Evolutionary conservation across 73 alveolate genomes (phyloP).

Genomic region (Stentor roeselii): DNA sequence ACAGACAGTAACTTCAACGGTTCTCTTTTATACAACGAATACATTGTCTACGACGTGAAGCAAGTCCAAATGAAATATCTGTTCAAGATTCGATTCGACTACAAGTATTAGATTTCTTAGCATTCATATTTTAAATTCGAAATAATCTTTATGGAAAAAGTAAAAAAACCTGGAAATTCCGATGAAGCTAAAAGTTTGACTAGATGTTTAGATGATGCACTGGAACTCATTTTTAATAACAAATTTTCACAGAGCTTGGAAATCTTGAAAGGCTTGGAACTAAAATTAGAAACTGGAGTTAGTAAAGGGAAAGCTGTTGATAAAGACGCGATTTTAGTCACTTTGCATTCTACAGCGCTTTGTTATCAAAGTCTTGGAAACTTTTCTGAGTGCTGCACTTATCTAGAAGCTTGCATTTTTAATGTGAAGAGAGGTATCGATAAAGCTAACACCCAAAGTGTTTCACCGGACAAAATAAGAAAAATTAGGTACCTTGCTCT

Average conservation of each 20-base stretch:
- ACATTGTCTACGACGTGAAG: slow-evolving; percentile 80
- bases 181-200: neutral
- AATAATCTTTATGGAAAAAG: neutral
- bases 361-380: slow-evolving; percentile 54
- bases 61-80: slow-evolving; percentile 70
- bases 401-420: slow-evolving; percentile 69
- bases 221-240: neutral
- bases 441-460: neutral
- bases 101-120: neutral
- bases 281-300: neutral
- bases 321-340: neutral
- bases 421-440: neutral
- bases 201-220: neutral
- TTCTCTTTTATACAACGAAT: slow-evolving; percentile 83
- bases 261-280: neutral
- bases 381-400: slow-evolving; percentile 59
- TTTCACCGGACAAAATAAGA: slow-evolving; percentile 40
- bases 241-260: neutral
- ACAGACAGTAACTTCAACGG: slow-evolving; percentile 37
- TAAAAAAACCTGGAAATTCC: neutral
- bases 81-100: slow-evolving; percentile 24
- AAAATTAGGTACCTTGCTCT: slow-evolving; percentile 76
- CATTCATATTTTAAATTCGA: too few species aligned
- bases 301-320: neutral
- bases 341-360: slow-evolving; percentile 6